Evolutionary conservation across 1,139 yeast species (phyloP), one percentile per base, ranked within the genome.

Genomic region (Saccharomycopsis crataegensis): DNA sequence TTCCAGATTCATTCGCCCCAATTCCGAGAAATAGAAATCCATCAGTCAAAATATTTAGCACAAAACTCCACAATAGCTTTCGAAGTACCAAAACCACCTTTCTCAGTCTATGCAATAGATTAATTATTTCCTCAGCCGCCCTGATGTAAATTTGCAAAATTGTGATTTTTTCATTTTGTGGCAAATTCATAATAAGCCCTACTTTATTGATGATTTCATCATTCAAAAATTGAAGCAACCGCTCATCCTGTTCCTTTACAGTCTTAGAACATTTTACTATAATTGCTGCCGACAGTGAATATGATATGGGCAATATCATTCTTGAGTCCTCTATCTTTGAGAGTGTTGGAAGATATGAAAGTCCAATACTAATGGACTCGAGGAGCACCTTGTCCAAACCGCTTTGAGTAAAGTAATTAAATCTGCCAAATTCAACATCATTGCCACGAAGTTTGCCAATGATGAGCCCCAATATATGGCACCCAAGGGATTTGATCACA

Each of bases 301-400:
- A 28, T 32, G 46, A 48, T n/a, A 49, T 34, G 11, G 36, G 36
- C 9, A 50, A 46, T 22, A 48, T 43, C 31, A 34, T 32, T 16
- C 48, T 37, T 11, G 46, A 45, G 11, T 40, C 37, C 17, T 52
- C 52, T 12, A 45, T 38, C n/a, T 41, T 43, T 9, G 49, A 45
- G 28, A 54, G 36, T 11, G 47, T 51, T 7, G 57, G 57, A 3
- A 54, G n/a, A 38, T 54, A 54, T 9, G 54, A 37, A 28, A 48
- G 40, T 7, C 52, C 46, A 34, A 48, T 34, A 17, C 33, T 43
- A n/a, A 51, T 33, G 17, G 43, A 36, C 6, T 40, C 32, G 11
- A 41, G 5, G 17, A 43, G 42, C 28, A 17, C 54, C 33, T 36
- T 11, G 14, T 37, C 14, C 12, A 54, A 16, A 3, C 54, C 52